Evolutionary conservation across 2,329 filamentous ascomycete genomes (phyloP), one percentile per base, ranked within the genome.

Genomic region (Colletotrichum horii): DNA sequence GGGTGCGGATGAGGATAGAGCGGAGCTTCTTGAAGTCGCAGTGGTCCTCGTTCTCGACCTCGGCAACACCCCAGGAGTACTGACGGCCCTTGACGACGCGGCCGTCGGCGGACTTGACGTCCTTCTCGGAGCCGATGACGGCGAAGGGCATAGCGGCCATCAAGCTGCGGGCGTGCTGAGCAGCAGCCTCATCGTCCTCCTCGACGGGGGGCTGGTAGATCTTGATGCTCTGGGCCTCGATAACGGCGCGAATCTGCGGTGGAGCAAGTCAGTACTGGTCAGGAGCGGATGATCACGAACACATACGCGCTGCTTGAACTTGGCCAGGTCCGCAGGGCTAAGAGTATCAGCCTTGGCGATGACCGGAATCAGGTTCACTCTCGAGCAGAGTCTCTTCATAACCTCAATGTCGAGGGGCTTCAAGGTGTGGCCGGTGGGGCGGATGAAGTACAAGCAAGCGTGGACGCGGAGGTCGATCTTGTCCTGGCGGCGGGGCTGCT

Each of bases 11-110:
- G 80, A 99, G 91, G 83, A 99, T 98, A 65, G 96, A 98, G 82
- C 97, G 96, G 78, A 99, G 94, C 91, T 99, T 99, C 94, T 99
- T 99, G 91, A 99, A 99, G 88, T 99, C 97, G 88, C 97, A 99
- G 91, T 99, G 97, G 85, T 99, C 97, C 89, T 99, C 97, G 84
- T 99, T 99, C 91, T 99, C 97, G 68, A 99, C 97, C 87, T 99
- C 97, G 77, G 97, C 97, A 82, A 99, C 97, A 91, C 97, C 97
- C 97, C 97, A 99, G 71, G 96, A 95, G 89, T 99, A 99, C 87
- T 99, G 97, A 78, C 97, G 96, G 80, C 97, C 97, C 92, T 99
- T 99, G 85, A 98, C 96, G 79, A 98, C 97, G 85, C 96, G 96
- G 82, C 95, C 96, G 83, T 99, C 97, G 81, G 93, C 91, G 71